Percentiles rank a stretch among this genome's conserved stretches.
These are phyloP conservation scores for Wickerhamiella dianesei DNA, from an alignment of 805 yeast species.

Conservation along the genomic window DNA sequence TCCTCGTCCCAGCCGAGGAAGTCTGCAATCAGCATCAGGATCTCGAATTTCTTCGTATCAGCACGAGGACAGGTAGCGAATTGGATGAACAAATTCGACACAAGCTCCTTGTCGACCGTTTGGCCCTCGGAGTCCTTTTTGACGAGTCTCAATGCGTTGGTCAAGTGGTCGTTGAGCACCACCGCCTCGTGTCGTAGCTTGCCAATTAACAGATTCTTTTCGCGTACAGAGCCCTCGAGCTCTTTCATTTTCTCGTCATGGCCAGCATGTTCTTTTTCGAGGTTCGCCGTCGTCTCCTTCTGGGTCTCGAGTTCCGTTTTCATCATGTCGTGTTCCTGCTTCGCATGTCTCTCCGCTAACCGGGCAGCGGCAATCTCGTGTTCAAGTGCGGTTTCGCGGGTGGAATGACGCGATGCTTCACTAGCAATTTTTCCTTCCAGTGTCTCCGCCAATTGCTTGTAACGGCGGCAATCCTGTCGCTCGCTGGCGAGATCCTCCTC, in stretches of 20 bases:
- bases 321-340: conserved; percentile 6
- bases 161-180: conserved; percentile 81
- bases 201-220: conserved; percentile 68
- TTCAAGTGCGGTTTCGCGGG: conserved; percentile 5
- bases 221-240: conserved; percentile 38
- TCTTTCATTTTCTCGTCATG: conserved; percentile 3
- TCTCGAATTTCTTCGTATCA: conserved; percentile 90
- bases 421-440: conserved; percentile 17
- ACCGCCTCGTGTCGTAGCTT: conserved; percentile 91
- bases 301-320: conserved; percentile 23
- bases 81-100: conserved; percentile 73
- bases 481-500: conserved; percentile 29
- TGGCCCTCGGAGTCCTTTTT: conserved; percentile 65
- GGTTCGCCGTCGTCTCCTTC: conserved; percentile 18
- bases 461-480: background rate
- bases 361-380: conserved; percentile 10
- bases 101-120: conserved; percentile 73
- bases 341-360: background rate
- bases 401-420: background rate
- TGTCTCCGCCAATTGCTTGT: background rate
- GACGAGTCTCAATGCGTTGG: conserved; percentile 79
- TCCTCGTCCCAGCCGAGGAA: conserved; percentile 79
- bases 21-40: conserved; percentile 67
- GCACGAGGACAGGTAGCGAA: conserved; percentile 82
- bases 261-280: conserved; percentile 2